A percentile compares a stretch with the other conserved stretches of the same genome.
phyloP scores from a whole-genome alignment of 495 filamentous ascomycete species.

The Rhypophila decipiens region DNA sequence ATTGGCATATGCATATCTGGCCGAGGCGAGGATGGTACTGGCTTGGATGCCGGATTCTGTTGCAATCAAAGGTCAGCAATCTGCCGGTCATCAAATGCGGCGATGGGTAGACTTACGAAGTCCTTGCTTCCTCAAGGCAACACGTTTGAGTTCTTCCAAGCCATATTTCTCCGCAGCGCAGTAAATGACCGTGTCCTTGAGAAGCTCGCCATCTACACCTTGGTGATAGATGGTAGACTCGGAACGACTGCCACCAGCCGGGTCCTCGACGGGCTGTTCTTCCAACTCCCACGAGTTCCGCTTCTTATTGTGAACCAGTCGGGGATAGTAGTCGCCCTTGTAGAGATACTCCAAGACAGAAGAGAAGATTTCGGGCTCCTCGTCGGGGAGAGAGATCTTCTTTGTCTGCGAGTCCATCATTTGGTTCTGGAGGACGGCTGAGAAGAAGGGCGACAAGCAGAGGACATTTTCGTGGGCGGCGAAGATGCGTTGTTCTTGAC shows the following conservation, averaged over 20 bases:
- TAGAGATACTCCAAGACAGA: conserved; percentile 88
- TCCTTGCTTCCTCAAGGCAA: conserved; percentile 81
- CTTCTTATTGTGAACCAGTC: conserved; percentile 63
- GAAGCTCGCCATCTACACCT: conserved; percentile 56
- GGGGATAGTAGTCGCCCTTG: conserved; percentile 84
- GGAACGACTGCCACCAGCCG: conserved; percentile 33
- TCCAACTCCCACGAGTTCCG: conserved; percentile 68
- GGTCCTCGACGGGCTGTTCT: conserved; percentile 46
- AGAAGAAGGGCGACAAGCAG: conserved; percentile 70
- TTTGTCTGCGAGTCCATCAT: conserved; percentile 60
- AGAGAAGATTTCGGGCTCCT: conserved; percentile 85
- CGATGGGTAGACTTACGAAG: conserved; percentile 39
- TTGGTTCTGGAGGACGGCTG: conserved; percentile 50
- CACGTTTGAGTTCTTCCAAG: conserved; percentile 72
- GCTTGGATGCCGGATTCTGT: conserved; percentile 71
- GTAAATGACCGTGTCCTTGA: conserved; percentile 89
- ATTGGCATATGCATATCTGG: conserved; percentile 80
- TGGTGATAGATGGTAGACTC: conserved; percentile 68
- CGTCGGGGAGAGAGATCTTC: conserved; percentile 72
- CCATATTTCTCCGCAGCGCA: conserved; percentile 79
- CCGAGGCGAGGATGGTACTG: conserved; percentile 74
- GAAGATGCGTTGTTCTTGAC: conserved; percentile 74
- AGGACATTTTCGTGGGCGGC: conserved; percentile 87
- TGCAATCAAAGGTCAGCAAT: neutral
- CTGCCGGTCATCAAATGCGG: neutral